phyloP scores from a whole-genome alignment of 108 stramenopile species.

The Mediolabrus comicus region DNA sequence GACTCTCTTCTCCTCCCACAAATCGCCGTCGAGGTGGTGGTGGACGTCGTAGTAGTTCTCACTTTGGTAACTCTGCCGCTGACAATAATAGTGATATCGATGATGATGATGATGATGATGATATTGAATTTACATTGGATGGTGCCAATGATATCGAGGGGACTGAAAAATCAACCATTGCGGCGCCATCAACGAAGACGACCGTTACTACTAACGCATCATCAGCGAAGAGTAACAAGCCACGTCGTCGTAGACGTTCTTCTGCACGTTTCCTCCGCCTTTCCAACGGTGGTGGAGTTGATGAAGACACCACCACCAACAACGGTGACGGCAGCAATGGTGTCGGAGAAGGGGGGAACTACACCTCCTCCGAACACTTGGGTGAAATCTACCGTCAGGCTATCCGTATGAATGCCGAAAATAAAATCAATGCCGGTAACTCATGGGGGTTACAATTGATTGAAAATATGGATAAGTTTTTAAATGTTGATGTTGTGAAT shows the following conservation, averaged over 20 bases:
- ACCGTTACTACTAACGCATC: neutral
- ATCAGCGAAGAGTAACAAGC: neutral
- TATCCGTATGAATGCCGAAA: slow-evolving; percentile 93
- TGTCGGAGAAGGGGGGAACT: neutral
- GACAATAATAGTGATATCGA: neutral
- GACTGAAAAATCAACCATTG: neutral
- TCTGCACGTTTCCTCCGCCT: slow-evolving; percentile 76
- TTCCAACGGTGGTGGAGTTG: slow-evolving; percentile 21
- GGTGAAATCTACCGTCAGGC: slow-evolving; percentile 86
- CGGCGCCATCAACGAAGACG: neutral
- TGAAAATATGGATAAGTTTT: slow-evolving; percentile 94
- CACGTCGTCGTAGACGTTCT: slow-evolving; percentile 61
- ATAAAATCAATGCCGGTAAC: slow-evolving; percentile 94
- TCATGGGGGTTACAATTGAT: slow-evolving; percentile 95
- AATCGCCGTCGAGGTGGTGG: neutral
- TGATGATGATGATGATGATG: slow-evolving; percentile 11
- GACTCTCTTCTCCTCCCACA: slow-evolving; percentile 7
- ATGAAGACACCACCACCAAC: slow-evolving; percentile 31
- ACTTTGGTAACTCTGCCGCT: neutral
- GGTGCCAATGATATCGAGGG: slow-evolving; percentile 3
- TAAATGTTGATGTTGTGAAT: slow-evolving; percentile 39
- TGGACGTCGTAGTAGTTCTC: slow-evolving; percentile 19
- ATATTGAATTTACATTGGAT: slow-evolving; percentile 12
- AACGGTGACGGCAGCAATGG: slow-evolving; percentile 11
- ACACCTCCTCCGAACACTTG: slow-evolving; percentile 45